phyloP scores from a whole-genome alignment of 1,284 basidiomycete genomes.

The Malassezia cuniculi region DNA sequence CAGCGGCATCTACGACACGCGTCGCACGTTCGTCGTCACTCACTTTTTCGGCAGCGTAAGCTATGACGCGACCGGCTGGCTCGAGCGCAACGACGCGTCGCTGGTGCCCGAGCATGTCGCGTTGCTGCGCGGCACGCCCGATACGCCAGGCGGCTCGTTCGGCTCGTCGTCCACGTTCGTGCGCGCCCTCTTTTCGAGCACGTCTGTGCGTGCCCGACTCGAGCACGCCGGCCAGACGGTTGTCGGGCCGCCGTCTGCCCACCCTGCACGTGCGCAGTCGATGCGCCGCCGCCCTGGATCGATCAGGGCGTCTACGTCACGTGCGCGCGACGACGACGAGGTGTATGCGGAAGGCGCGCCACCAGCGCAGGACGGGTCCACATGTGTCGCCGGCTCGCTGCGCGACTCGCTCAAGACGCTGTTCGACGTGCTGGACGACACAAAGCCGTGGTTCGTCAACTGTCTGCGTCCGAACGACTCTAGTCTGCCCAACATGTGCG shows the following conservation, averaged over 20 bases:
- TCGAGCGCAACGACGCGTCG: constrained; percentile 75
- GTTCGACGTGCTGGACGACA: constrained; percentile 76
- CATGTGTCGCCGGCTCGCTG: constrained; percentile 76
- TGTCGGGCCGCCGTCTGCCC: background rate
- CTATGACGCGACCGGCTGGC: constrained; percentile 76
- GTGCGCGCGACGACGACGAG: constrained; percentile 47
- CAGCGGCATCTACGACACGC: constrained; percentile 6
- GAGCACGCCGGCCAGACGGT: constrained; percentile 46
- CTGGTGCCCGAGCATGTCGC: constrained; percentile 86
- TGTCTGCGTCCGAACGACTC: constrained; percentile 89
- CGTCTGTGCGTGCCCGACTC: constrained; percentile 78
- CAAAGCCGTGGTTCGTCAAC: constrained; percentile 81
- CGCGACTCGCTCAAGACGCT: constrained; percentile 66
- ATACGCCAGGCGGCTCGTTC: constrained; percentile 33
- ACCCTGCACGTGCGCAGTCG: constrained; percentile 76
- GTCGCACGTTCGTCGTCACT: constrained; percentile 73
- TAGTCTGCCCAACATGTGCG: constrained; percentile 81
- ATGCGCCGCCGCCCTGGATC: constrained; percentile 24
- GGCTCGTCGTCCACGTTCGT: constrained; percentile 57
- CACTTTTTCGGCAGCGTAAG: constrained; percentile 83
- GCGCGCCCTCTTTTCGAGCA: constrained; percentile 78
- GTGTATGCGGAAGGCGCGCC: constrained; percentile 12
- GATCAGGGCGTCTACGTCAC: constrained; percentile 24
- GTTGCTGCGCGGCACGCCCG: constrained; percentile 57
- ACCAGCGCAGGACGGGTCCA: constrained; percentile 16